Base-by-base conservation (phyloP, 2,329 filamentous ascomycete genomes). In the Penicillium palitans region DNA sequence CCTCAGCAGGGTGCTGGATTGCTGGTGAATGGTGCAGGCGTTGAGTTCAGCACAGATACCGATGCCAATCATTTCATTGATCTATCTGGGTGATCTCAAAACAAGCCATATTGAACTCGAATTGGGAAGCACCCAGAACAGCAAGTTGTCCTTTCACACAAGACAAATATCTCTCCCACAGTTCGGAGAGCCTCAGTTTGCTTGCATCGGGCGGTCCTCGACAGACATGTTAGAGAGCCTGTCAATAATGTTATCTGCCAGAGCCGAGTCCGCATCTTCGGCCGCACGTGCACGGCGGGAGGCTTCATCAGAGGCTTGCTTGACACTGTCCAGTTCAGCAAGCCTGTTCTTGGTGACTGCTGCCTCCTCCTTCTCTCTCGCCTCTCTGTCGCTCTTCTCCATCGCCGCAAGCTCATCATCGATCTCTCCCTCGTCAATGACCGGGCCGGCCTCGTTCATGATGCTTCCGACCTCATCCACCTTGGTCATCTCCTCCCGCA, bases 371-470 rank as follows among this genome's bases (percentile, higher is more conserved):
- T 80, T 74, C 61, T 81, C 78, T 54, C 68, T 72, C 49, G 78
- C 79, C 67, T 80, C 72, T 59, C 68, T 72, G 57, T 85, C 81
- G 69, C 84, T 83, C 68, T 79, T 79, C 75, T 93, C 87, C 78
- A 99, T 79, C 4, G 82, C 87, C 65, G 90, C 89, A 47, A 98
- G 82, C 78, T 97, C 93, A 60, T 93, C 90, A 66, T 97, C 92
- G 55, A 98, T 85, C 72, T 96, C 93, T 21, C 71, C 82, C 70
- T 96, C 93, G 72, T 96, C 91, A 33, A 96, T 80, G 62, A 70
- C 74, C 54, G 65, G 74, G 15, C 76, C 78, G 13, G 78, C 81
- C 64, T 95, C 91, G 52, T 87, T 86, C 61, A 98, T 83, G 41
- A 93, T 87, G 55, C 83, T 85, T 29, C 87, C 86, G 24, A 98